Percentiles rank a stretch among this genome's conserved stretches.
phyloP scores from a whole-genome alignment of 2,329 filamentous ascomycete species.

The Exophiala sideris region DNA sequence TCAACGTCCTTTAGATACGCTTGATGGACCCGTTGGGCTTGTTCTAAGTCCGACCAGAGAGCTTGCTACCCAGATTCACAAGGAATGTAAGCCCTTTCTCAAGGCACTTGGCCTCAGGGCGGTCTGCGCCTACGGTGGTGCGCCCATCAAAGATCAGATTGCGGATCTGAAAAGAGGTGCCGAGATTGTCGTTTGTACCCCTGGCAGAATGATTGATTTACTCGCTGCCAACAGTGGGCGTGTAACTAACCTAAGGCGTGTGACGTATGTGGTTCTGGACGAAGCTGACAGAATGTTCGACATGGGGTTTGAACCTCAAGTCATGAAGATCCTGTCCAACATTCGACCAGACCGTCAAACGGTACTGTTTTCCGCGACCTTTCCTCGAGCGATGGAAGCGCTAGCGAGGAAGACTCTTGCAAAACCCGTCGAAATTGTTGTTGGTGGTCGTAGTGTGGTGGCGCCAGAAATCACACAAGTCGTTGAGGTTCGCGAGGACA shows the following conservation, averaged over 20 bases:
- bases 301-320: constrained; percentile 98
- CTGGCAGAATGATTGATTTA: constrained; percentile 92
- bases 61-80: constrained; percentile 87
- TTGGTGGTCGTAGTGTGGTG: constrained; percentile 75
- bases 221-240: constrained; percentile 90
- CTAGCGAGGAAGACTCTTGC: constrained; percentile 83
- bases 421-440: constrained; percentile 84
- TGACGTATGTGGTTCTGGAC: constrained; percentile 92
- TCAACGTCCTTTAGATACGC: constrained; percentile 73
- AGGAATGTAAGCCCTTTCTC: constrained; percentile 90
- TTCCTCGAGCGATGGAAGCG: constrained; percentile 88
- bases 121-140: constrained; percentile 90
- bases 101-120: constrained; percentile 80
- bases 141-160: constrained; percentile 96
- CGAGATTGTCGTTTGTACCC: constrained; percentile 92
- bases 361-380: constrained; percentile 93
- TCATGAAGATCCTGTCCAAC: constrained; percentile 92
- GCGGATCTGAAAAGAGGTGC: constrained; percentile 92
- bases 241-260: constrained; percentile 82
- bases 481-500: constrained; percentile 80
- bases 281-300: constrained; percentile 99
- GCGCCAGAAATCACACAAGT: constrained; percentile 78
- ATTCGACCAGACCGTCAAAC: constrained; percentile 90
- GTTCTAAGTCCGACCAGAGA: constrained; percentile 95
- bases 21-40: constrained; percentile 82